Evolutionary conservation across 1,284 basidiomycete species (phyloP), one percentile per base, ranked within the genome.

Genomic region (Xanthoconium separans): DNA sequence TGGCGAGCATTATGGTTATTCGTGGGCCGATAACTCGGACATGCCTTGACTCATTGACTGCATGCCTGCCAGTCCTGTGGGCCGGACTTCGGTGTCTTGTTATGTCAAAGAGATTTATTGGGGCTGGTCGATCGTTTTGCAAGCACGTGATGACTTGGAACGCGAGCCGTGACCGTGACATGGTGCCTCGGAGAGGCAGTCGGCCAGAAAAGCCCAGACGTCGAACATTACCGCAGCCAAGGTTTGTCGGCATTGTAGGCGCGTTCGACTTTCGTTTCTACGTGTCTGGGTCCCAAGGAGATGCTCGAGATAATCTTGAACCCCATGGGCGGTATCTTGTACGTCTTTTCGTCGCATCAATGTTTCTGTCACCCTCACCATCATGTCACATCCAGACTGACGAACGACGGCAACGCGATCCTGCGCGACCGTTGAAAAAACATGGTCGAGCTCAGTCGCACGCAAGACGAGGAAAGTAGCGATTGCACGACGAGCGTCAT

Each of bases 301-400:
- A 99, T 98, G 96, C 80, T 98, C 58, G 99, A 99, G 81, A 99
- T 99, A 95, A 98, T 98, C 64, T 76, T 98, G 46, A 95, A 98
- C 77, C 94, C 95, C 4, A 97, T 97, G 95, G 95, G 95, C 53
- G 94, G 95, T 51, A 97, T 97, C 63, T 68, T 96, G 93, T 95
- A 61, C 66, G 90, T 80, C n/a, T 2, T n/a, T 4, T 36, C 37
- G 11, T 47, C 29, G 30, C 50, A 34, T 22, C 9, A n/a, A 34
- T 20, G 51, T 16, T 54, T 40, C 52, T 11, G 2, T 3, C 24
- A 24, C 24, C 3, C 24, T 24, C 3, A 24, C 24, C n/a, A n/a
- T n/a, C 24, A 24, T 24, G 24, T 6, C 24, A 3, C 48, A 10
- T 40, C 7, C 61, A 95, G 93, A 57, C 77, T 98, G 44, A 99